A percentile compares a stretch with the other conserved stretches of the same genome.
Conservation (phyloP, 305 asterid genomes). For the Fraxinus sp. region DNA sequence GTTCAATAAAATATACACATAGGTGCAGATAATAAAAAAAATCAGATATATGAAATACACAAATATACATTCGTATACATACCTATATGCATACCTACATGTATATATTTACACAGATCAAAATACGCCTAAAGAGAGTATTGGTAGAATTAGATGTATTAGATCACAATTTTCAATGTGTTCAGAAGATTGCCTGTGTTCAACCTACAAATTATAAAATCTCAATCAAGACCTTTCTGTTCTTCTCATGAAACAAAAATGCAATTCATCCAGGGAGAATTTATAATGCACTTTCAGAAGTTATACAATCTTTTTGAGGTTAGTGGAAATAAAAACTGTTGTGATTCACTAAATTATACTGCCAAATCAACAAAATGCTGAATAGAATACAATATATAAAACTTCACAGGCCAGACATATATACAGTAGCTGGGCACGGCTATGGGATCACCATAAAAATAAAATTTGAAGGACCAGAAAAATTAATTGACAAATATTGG, state of each 20-base stretch:
- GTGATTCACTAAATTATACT: neutral
- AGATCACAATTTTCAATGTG: neutral
- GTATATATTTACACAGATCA: neutral
- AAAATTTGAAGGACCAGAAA: neutral
- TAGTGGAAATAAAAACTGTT: neutral
- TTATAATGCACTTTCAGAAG: neutral
- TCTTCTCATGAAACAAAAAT: neutral
- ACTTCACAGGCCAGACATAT: neutral
- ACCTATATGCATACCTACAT: neutral
- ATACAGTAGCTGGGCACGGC: neutral
- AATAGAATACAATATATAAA: neutral
- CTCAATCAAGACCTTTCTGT: neutral
- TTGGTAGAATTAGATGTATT: neutral
- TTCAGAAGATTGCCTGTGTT: neutral
- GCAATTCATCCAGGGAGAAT: neutral
- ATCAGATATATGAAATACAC: neutral
- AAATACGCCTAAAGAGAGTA: neutral
- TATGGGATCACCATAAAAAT: neutral
- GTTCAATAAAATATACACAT: neutral
- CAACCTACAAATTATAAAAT: neutral
- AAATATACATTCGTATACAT: neutral
- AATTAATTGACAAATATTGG: neutral
- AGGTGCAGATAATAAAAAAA: neutral
- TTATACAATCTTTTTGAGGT: neutral
- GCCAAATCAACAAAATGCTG: conserved; percentile 1